Base-by-base conservation (phyloP, 257 asterid genomes). In the Coffea eugenioides region DNA sequence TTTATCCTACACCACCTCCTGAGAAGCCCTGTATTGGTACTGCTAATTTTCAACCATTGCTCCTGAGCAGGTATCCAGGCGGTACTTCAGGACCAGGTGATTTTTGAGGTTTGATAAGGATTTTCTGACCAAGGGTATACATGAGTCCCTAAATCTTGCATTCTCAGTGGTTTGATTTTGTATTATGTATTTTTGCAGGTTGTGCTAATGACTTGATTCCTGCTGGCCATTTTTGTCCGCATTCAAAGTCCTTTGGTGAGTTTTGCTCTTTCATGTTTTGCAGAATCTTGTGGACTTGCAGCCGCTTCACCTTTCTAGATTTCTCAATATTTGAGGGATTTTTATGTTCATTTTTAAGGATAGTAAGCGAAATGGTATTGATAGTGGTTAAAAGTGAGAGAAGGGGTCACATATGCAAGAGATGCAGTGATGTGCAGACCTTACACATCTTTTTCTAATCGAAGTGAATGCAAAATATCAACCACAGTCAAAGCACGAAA, bases 191-290 rank as follows among this genome's bases (percentile, higher is more conserved):
- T n/a, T 31, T 73, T 57, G 64, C 83, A 86, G 91, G 91, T 82
- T 87, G 81, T 66, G 80, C 36, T 69, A 59, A 62, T 69, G 72
- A 57, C 23, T 75, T 76, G 77, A 82, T 86, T 81, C 82, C 91
- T 15, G 71, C 89, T 69, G 77, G 88, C 82, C 82, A 75, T 89
- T 85, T 46, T 73, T 85, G 84, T 64, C 89, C 74, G 66, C 86
- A 25, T 72, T 82, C 73, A 82, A 71, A 61, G 56, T n/a, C 66
- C 67, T 69, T 34, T 72, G 85, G 84, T 82, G 81, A 78, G 87
- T 46, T 69, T 78, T 75, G 21, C 52, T 7, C 48, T 56, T 66
- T n/a, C 41, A 21, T 25, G 71, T 52, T 23, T 20, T 49, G 39
- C 25, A 7, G 64, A 14, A 6, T 64, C 14, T 23, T 13, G 6